A percentile compares a stretch with the other conserved stretches of the same genome.
These are phyloP conservation scores for Antrodiella citrinella DNA, from an alignment of 768 basidiomycete species.

Conservation along the genomic window DNA sequence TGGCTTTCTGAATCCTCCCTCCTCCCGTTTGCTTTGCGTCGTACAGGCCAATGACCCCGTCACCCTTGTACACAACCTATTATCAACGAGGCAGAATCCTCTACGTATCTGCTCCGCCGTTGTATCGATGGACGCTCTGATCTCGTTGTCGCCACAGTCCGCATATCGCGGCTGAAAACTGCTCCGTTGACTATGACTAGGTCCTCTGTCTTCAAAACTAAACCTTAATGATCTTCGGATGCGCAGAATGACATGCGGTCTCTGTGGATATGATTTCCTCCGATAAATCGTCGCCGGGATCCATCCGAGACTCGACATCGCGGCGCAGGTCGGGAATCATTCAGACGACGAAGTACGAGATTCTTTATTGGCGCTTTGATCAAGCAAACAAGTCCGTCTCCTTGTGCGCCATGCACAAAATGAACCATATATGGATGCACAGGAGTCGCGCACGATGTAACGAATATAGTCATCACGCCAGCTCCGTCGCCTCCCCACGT, in stretches of 20 bases:
- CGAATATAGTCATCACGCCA: background rate
- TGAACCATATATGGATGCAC: too few species aligned
- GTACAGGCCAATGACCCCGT: background rate
- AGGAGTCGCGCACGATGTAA: too few species aligned
- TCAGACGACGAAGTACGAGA: too few species aligned
- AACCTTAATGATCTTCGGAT: background rate
- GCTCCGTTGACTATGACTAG: background rate
- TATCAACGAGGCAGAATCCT: background rate
- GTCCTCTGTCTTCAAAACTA: background rate
- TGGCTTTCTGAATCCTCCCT: background rate
- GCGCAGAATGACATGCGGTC: too few species aligned
- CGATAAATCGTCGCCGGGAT: background rate
- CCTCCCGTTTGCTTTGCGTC: background rate
- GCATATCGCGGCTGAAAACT: background rate
- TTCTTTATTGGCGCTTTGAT: background rate
- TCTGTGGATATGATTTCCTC: background rate
- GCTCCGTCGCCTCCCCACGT: background rate
- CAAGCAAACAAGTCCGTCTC: background rate
- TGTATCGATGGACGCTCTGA: background rate
- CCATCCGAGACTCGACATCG: background rate
- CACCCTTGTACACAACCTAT: background rate
- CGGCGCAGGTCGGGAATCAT: background rate
- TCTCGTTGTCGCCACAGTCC: background rate
- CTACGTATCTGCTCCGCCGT: background rate
- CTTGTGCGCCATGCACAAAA: background rate